phyloP scores from a whole-genome alignment of 371 early-diverging fungal species.

The Parasitella parasitica region DNA sequence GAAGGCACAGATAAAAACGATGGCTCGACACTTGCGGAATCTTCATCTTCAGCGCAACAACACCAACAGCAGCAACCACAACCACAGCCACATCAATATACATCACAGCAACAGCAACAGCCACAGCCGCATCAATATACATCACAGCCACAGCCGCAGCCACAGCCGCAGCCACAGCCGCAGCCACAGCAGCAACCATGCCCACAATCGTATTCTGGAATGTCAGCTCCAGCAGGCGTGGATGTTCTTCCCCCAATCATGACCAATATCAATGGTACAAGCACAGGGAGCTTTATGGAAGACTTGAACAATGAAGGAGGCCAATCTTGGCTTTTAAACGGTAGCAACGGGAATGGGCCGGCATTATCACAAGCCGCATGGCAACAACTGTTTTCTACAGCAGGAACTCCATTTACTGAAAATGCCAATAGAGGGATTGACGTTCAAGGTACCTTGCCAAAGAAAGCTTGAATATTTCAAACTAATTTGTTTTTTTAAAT shows the following conservation, averaged over 20 bases:
- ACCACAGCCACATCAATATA: not conserved
- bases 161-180: not conserved
- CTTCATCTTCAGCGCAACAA: not conserved
- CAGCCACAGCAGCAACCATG: not conserved
- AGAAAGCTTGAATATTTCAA: not conserved
- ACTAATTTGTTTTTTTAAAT: not conserved
- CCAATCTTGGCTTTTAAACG: constrained; percentile 17
- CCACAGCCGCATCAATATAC: not conserved
- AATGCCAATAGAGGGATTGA: constrained; percentile 15
- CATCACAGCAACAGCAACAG: not conserved
- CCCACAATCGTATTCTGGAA: too few relatives aligned
- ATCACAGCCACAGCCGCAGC: not conserved
- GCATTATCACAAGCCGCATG: constrained; percentile 31
- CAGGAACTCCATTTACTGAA: constrained; percentile 34
- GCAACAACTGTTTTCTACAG: constrained; percentile 42
- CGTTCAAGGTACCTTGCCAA: constrained; percentile 23
- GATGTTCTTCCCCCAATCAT: not conserved
- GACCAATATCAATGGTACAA: not conserved
- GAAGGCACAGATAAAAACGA: not conserved
- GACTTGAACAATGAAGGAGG: not conserved
- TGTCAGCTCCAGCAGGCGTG: not conserved
- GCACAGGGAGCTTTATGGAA: not conserved
- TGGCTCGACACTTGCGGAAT: not conserved
- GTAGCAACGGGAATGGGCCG: not conserved
- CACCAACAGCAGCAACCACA: constrained; percentile 7